Conservation (phyloP, 306 rosid species). For the Acacia acuminata region DNA sequence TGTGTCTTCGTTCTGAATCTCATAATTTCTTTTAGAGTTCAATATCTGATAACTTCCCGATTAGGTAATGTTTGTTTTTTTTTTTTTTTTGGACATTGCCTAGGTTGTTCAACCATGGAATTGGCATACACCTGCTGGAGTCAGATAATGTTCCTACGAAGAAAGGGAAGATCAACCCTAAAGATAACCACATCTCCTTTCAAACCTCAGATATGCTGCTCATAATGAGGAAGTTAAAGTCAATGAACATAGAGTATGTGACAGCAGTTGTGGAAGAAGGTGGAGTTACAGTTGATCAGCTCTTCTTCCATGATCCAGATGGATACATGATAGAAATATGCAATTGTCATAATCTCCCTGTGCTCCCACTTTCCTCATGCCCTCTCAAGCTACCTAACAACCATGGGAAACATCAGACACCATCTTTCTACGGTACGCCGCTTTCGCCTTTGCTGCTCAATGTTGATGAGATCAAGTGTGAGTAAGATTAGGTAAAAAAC, state of each 20-base stretch:
- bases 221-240: slow-evolving; percentile 49
- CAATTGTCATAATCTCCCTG: slow-evolving; percentile 72
- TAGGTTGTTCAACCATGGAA: slow-evolving; percentile 68
- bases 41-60: not conserved
- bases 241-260: slow-evolving; percentile 52
- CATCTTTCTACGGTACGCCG: slow-evolving; percentile 32
- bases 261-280: slow-evolving; percentile 69
- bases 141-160: slow-evolving; percentile 37
- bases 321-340: slow-evolving; percentile 79
- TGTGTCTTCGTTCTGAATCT: not conserved
- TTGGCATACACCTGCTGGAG: slow-evolving; percentile 72
- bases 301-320: slow-evolving; percentile 80
- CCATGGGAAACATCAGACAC: not conserved
- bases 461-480: not conserved
- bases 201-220: slow-evolving; percentile 55
- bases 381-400: slow-evolving; percentile 37
- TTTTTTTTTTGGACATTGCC: not conserved
- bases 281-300: slow-evolving; percentile 66
- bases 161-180: slow-evolving; percentile 56
- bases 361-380: slow-evolving; percentile 60
- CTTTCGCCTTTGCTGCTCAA: not conserved
- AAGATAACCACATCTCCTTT: slow-evolving; percentile 73
- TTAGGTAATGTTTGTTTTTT: not conserved
- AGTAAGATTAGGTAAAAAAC: not conserved
- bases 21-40: not conserved